Evolutionary conservation across 2,329 filamentous ascomycete genomes (phyloP).

Genomic region (Calonectria fujianensis): DNA sequence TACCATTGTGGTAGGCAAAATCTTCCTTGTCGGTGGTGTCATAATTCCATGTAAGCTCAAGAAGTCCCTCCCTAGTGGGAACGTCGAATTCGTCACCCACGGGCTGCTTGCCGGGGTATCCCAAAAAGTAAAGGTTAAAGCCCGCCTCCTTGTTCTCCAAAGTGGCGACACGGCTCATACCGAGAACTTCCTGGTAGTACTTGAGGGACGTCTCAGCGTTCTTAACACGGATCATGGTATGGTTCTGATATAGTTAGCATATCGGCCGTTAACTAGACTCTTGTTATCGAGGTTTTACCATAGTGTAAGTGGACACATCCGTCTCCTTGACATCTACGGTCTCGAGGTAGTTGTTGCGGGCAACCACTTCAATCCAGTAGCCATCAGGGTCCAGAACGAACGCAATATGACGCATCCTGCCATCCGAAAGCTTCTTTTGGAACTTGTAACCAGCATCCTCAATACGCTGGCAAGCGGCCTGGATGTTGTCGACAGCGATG

Average conservation of each 20-base stretch:
- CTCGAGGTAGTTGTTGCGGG: constrained; percentile 81
- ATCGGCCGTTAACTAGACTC: background rate
- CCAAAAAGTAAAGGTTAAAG: constrained; percentile 96
- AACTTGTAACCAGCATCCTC: constrained; percentile 94
- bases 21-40: constrained; percentile 88
- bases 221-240: constrained; percentile 97
- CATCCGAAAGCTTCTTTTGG: constrained; percentile 95
- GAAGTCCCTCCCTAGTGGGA: constrained; percentile 84
- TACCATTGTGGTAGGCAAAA: constrained; percentile 95
- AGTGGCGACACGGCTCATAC: constrained; percentile 88
- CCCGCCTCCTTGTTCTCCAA: constrained; percentile 80
- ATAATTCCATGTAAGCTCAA: constrained; percentile 92
- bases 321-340: constrained; percentile 84
- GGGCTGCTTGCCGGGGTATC: constrained; percentile 79
- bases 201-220: constrained; percentile 82
- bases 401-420: constrained; percentile 90
- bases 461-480: constrained; percentile 91
- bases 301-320: constrained; percentile 84
- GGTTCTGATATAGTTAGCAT: constrained; percentile 73
- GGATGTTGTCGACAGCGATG: constrained; percentile 88
- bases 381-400: constrained; percentile 93
- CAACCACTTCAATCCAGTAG: constrained; percentile 91
- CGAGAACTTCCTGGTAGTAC: constrained; percentile 90
- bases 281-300: constrained; percentile 64
- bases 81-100: constrained; percentile 72